Evolutionary conservation across 306 rosid species (phyloP), one percentile per base, ranked within the genome.

Genomic region (Oemleria cerasiformis): DNA sequence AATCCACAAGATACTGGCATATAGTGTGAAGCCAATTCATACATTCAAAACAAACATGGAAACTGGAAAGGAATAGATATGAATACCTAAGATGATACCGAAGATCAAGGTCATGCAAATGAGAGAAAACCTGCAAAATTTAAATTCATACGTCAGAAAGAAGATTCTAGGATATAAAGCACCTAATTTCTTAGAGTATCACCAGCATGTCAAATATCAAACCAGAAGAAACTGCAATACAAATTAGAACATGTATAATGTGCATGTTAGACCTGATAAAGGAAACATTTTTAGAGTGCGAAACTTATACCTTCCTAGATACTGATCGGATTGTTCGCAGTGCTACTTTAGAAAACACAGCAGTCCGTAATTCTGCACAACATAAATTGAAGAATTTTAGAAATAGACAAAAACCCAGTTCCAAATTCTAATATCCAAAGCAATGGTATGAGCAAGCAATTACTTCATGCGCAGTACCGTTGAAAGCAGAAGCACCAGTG

Each of bases 61-160:
- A 2, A 68, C 21, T 13, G 63, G 39, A 57, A 2, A 68, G 40
- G 7, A 23, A 39, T n/a, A 13, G 8, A 38, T 21, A 55, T 21
- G 7, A 15, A 70, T 83, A 94, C 99, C 92, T 94, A 71, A 94
- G 92, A 86, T 94, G 99, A 84, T 94, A 94, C 25, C 71, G 90
- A 63, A 94, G 99, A 82, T 91, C 99, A 72, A 94, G 99, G 65
- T 94, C 95, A 75, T 87, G 99, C 86, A 94, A 86, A 86, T 94
- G 97, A 42, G 91, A 84, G 77, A 94, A 91, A 72, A 94, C 99
- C 99, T 94, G 85, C 75, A 81, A 78, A 66, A 79, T 30, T 44
- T 42, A 73, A 59, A 61, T 71, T 59, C 68, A 73, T 65, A 36
- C 13, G 64, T 49, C 34, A 56, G 40, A 42, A 5, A 8, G 7